A percentile compares a stretch with the other conserved stretches of the same genome.
Conservation (phyloP, 2,329 filamentous ascomycete species). For the Colletotrichum liriopes region DNA sequence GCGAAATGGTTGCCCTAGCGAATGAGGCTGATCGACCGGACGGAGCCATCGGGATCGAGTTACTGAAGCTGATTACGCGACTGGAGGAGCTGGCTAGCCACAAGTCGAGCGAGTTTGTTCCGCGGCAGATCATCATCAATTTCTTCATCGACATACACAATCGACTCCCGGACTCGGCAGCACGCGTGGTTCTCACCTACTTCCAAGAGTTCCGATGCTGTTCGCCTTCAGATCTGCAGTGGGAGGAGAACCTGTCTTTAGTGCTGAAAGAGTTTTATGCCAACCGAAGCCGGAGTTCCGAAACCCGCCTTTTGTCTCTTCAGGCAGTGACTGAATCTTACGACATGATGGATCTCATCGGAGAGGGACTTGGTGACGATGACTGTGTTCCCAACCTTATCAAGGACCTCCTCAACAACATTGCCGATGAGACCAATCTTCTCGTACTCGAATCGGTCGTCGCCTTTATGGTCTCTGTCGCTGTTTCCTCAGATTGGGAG, state of each 20-base stretch:
- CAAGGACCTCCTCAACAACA: constrained; percentile 72
- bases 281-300: constrained; percentile 72
- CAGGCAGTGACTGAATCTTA: constrained; percentile 73
- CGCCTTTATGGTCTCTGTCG: constrained; percentile 75
- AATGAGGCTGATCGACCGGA: constrained; percentile 53
- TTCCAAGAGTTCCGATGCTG: constrained; percentile 80
- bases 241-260: constrained; percentile 75
- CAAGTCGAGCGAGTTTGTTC: constrained; percentile 69
- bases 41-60: constrained; percentile 59
- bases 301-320: constrained; percentile 75
- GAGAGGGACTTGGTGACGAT: constrained; percentile 71
- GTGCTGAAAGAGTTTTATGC: constrained; percentile 76
- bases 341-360: constrained; percentile 70
- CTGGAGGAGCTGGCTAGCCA: constrained; percentile 66
- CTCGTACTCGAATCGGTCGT: constrained; percentile 76
- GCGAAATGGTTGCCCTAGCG: constrained; percentile 44
- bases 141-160: constrained; percentile 76
- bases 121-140: constrained; percentile 76
- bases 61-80: constrained; percentile 62
- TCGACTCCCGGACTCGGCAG: constrained; percentile 76
- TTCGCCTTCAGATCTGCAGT: constrained; percentile 78
- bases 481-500: constrained; percentile 70
- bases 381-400: constrained; percentile 73
- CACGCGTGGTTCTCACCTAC: constrained; percentile 76
- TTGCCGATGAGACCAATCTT: constrained; percentile 75